Percentiles rank a stretch among this genome's conserved stretches.
phyloP scores from a whole-genome alignment of 495 filamentous ascomycete species.

The Hyaloscypha bicolor region DNA sequence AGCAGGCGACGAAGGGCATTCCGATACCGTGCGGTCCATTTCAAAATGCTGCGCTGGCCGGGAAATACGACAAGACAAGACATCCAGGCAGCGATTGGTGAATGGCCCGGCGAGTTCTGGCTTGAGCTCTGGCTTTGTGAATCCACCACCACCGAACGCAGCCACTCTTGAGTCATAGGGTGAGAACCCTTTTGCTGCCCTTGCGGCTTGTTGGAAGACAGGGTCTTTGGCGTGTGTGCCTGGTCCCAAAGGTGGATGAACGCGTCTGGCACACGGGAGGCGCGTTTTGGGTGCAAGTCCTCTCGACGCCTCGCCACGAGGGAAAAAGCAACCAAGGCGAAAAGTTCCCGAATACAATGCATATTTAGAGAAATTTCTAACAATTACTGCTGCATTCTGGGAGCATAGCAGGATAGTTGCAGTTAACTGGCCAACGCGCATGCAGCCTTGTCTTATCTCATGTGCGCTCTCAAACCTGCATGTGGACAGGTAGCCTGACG shows the following conservation, averaged over 20 bases:
- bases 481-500: slow-evolving; percentile 9
- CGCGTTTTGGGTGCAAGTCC: neutral
- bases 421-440: slow-evolving; percentile 1
- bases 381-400: neutral
- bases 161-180: neutral
- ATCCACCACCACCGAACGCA: neutral
- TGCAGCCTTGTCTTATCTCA: slow-evolving; percentile 8
- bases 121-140: neutral
- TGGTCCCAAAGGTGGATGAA: neutral
- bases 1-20: neutral
- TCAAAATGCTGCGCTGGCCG: neutral
- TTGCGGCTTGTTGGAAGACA: neutral
- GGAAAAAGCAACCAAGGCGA: neutral
- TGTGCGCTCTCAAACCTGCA: slow-evolving; percentile 13
- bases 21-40: too few relatives aligned
- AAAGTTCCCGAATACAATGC: neutral
- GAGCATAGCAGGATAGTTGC: neutral
- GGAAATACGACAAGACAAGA: neutral
- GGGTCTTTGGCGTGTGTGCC: neutral
- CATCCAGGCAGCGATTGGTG: neutral
- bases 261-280: neutral
- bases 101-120: neutral
- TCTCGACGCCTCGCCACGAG: neutral
- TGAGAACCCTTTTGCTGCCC: neutral
- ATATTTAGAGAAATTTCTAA: neutral